Base-by-base conservation (phyloP, 441 rosid genomes). In the Brassica balearica region DNA sequence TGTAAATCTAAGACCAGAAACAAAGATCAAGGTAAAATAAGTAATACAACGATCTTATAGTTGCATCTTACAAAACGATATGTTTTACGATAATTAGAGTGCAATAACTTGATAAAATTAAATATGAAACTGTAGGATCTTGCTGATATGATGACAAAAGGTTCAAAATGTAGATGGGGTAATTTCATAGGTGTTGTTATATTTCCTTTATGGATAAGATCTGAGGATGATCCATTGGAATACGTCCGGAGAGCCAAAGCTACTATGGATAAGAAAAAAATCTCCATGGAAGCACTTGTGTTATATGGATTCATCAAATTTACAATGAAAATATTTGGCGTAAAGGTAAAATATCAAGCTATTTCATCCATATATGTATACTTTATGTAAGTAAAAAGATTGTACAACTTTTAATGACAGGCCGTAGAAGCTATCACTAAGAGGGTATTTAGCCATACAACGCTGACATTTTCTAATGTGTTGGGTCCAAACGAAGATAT, bases 101-200 rank as follows among this genome's bases (percentile, higher is more conserved):
- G 19, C 8, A 11, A 48, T 11, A 64, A 6, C 9, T 9, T 74
- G 4, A n/a, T 14, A 41, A 64, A 8, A 25, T 25, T 25, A 25
- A 25, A 23, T 15, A 56, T 55, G 17, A 58, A 58, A 55, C 9
- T 55, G 27, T 84, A 87, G 96, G 89, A 76, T 63, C 76, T 91
- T 65, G 90, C 88, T 43, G 85, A 89, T 55, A 84, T 88, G 89
- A 90, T 94, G 93, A 75, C 60, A 0, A 83, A 86, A 34, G 77
- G 80, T 48, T 76, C 88, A 10, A 88, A 78, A 23, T 82, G 58
- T 20, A 80, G 82, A 53, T 92, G 98, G 98, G 97, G 94, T 1
- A 94, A 92, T 27, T 63, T 81, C 81, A 83, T 91, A 3, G 93
- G 92, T 15, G 80, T 80, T 64, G 51, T 90, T 15, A 69, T 89